A percentile compares a stretch with the other conserved stretches of the same genome.
These are phyloP conservation scores for Nymphaea thermarum DNA, from an alignment of 164 flowering plant genomes.

Conservation along the genomic window DNA sequence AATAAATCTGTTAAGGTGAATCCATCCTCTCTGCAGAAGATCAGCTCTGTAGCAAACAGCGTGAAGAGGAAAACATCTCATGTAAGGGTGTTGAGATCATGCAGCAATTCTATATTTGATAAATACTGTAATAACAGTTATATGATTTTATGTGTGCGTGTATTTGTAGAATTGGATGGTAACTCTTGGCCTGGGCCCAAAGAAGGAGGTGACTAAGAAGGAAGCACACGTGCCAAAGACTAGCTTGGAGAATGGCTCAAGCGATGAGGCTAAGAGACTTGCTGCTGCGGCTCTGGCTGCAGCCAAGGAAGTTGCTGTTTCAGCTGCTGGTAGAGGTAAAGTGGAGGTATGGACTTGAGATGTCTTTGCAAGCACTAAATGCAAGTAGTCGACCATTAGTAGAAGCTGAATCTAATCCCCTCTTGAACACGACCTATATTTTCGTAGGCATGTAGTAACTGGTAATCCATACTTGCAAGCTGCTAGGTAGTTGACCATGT, in stretches of 20 bases:
- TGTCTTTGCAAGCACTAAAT: neutral
- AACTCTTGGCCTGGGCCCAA: conserved; percentile 49
- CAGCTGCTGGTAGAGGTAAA: conserved; percentile 54
- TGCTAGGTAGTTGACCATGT: neutral
- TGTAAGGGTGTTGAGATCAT: conserved; percentile 18
- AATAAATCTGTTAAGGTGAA: conserved; percentile 34
- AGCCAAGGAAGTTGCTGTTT: conserved; percentile 46
- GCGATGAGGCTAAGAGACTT: conserved; percentile 59
- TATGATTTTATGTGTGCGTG: neutral
- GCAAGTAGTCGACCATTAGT: neutral
- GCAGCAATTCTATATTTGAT: neutral
- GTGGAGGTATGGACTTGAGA: conserved; percentile 41
- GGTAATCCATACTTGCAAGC: neutral
- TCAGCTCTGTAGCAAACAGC: conserved; percentile 23
- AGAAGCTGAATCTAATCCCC: too few species aligned
- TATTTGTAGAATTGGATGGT: conserved; percentile 63
- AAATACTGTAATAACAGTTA: neutral
- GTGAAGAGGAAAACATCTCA: conserved; percentile 20
- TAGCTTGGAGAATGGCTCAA: conserved; percentile 25
- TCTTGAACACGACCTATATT: too few species aligned
- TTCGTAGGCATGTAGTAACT: neutral
- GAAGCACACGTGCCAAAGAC: conserved; percentile 14
- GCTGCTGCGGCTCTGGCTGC: conserved; percentile 90
- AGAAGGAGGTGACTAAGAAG: conserved; percentile 16
- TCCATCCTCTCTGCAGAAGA: conserved; percentile 21